Evolutionary conservation across 805 yeast species (phyloP).

Genomic region (Jamesozyma hellenica): DNA sequence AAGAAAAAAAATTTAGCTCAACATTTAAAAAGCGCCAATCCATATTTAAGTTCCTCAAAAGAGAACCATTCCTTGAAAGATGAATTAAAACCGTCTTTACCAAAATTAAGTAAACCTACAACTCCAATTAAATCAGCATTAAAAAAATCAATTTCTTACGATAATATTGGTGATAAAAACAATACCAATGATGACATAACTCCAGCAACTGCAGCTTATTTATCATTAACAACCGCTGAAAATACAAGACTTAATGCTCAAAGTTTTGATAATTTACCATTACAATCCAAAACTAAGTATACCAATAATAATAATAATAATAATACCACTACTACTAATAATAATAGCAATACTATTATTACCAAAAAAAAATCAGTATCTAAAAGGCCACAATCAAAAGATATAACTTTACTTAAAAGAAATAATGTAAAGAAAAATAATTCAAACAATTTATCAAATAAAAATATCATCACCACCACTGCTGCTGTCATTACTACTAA

Average conservation of each 20-base stretch:
- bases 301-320: no score
- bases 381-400: conserved; percentile 19
- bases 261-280: conserved; percentile 32
- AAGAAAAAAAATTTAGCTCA: conserved; percentile 34
- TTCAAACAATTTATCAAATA: no score
- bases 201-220: conserved; percentile 54
- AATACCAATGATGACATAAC: conserved; percentile 11
- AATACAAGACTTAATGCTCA: conserved; percentile 66
- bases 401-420: no score
- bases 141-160: conserved; percentile 26
- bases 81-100: conserved; percentile 3
- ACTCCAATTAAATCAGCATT: conserved; percentile 39
- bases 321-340: conserved; percentile 5
- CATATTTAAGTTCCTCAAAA: conserved; percentile 6
- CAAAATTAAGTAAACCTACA: conserved; percentile 7
- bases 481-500: no score
- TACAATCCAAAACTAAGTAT: not conserved
- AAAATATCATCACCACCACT: no score
- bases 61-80: not conserved
- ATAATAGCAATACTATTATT: conserved; percentile 2
- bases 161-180: not conserved
- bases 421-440: no score
- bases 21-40: conserved; percentile 35
- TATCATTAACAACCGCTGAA: conserved; percentile 66
- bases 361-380: conserved; percentile 4